Evolutionary conservation across 345 rosid genomes (phyloP), one percentile per base, ranked within the genome.

Genomic region (Lepidium aucheri): DNA sequence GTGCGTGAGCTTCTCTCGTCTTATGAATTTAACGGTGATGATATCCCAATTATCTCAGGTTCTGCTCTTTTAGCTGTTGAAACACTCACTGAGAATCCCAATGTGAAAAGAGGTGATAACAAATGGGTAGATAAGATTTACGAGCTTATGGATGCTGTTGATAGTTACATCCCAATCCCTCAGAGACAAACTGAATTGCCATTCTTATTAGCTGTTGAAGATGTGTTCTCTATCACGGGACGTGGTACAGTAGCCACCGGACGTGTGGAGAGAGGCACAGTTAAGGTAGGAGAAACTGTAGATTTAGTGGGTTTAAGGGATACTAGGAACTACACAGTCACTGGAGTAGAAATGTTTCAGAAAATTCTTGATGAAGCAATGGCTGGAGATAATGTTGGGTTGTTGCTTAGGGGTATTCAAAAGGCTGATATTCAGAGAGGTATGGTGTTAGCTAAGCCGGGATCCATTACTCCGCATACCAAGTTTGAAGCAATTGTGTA

Each of bases 181-280:
- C 81, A 77, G 53, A 83, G 99, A 47, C 96, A 88, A 56, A 82
- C 85, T 6, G 99, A 93, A 7, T 82, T 90, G 45, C 96, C 99
- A 1, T 90, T 90, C 70, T 72, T 88, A 79, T 83, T 93, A 67
- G 96, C 97, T 32, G 41, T 90, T 61, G 99, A 90, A 60, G 97
- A 90, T 78, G 95, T 93, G 32, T 88, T 93, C 72, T 88, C 97
- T 0, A 90, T 93, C 58, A 90, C 96, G 0, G 96, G 95, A 49
- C 96, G 90, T 76, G 96, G 99, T 13, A 85, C 99, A 0, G 92
- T 90, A 14, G 97, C 95, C 56, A 90, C 96, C 0, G 99, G 96
- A 32, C 85, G 92, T 72, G 84, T 94, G 4, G 97, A 90, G 83
- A 86, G 97, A 70, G 96, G 99, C 22, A 84, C 82, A 0, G 46